Base-by-base conservation (phyloP, 1,139 yeast genomes). In the Kluyveromyces sp. region DNA sequence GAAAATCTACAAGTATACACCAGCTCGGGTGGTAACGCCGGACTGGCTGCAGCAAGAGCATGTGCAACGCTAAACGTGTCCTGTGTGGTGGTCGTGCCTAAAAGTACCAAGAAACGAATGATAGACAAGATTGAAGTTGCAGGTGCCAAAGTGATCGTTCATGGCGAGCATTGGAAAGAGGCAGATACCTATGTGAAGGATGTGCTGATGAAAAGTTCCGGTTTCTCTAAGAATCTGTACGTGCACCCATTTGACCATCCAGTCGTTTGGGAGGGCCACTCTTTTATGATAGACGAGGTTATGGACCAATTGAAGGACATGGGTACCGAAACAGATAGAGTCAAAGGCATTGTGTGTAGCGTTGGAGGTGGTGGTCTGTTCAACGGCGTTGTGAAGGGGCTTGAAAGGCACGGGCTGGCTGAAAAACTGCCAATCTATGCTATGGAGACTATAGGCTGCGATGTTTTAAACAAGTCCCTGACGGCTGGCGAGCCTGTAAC, bases 11-110 rank as follows among this genome's bases (percentile, higher is more conserved):
- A 69, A 30, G 74, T 78, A 3, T 73, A 69, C 56, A 71, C 80
- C 7, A 75, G 81, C 9, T 75, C 82, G 12, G 86, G 85, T 9
- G 86, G 86, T 0, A 80, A 80, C 56, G 86, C 86, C 0, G 86
- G 86, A 0, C 64, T 78, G 42, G 86, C 85, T 1, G 81, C 81
- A 3, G 82, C 83, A 1, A 71, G 70, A 46, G 75, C 80, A 38
- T 74, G 80, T 2, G 57, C 55, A 20, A 62, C 58, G 45, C 69
- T 67, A 47, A 64, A 65, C 3, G 60, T 70, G 8, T 65, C 67
- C 13, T 77, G 83, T 49, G 75, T 81, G 0, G 83, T 80, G 12
- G 81, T 77, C 1, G 71, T 80, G 15, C 85, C 85, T 0, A 59
- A 48, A 1, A 55, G 63, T 12, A 66, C 80, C 3, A 64, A 68